These are phyloP conservation scores for Byssochlamys sp. DNA, from an alignment of 2,329 filamentous ascomycete species.

Conservation along the genomic window DNA sequence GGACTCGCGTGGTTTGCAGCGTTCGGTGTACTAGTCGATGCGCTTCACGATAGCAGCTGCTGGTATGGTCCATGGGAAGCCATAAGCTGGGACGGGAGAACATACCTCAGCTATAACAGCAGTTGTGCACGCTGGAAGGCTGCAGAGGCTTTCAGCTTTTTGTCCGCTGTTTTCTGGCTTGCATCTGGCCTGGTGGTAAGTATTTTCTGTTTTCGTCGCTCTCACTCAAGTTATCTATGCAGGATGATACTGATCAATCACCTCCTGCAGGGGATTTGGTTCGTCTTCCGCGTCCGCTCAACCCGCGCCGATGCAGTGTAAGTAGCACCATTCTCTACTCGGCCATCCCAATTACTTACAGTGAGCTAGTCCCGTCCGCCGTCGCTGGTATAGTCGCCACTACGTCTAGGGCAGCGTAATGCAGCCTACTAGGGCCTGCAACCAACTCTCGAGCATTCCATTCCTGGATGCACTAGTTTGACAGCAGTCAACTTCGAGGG, in stretches of 20 bases:
- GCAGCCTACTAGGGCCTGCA: background rate
- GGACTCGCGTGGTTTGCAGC: constrained; percentile 38
- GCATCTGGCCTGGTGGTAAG: constrained; percentile 49
- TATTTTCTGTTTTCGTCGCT: background rate
- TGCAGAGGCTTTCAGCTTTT: constrained; percentile 60
- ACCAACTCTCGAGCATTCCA: background rate
- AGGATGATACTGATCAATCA: background rate
- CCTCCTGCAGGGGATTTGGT: background rate
- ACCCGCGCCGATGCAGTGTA: background rate
- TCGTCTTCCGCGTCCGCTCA: background rate
- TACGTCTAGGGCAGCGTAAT: background rate
- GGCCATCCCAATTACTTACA: background rate
- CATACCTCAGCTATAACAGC: constrained; percentile 14
- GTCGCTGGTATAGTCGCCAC: background rate
- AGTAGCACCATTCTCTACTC: background rate
- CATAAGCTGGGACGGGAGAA: constrained; percentile 50
- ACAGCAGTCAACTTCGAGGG: background rate
- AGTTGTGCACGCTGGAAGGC: constrained; percentile 64
- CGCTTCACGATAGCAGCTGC: background rate
- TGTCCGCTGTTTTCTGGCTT: constrained; percentile 63
- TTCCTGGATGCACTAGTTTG: background rate
- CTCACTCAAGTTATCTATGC: background rate
- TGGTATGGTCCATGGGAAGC: background rate
- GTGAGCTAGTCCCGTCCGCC: background rate
- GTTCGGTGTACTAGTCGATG: background rate